Conservation (phyloP, 1,284 basidiomycete genomes). For the Sphagnurus paluster region DNA sequence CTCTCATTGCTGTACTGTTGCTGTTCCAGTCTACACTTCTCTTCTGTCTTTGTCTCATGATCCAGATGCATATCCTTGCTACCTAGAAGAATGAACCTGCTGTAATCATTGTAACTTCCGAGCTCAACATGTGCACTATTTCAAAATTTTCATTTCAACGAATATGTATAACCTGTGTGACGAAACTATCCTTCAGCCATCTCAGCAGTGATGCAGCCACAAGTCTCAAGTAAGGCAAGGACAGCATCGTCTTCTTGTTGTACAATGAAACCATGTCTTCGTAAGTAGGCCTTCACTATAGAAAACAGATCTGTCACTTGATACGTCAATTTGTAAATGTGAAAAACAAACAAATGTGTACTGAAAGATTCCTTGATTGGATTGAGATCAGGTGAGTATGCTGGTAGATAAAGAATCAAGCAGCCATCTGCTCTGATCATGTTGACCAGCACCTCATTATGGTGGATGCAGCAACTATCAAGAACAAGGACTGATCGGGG, state of each 20-base stretch:
- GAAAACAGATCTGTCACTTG: too few species aligned
- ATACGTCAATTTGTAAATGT: background rate
- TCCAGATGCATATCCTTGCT: too few species aligned
- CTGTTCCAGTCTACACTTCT: too few species aligned
- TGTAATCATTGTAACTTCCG: too few species aligned
- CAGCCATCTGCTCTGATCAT: conserved; percentile 12
- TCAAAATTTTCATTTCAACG: too few species aligned
- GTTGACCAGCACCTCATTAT: conserved; percentile 12
- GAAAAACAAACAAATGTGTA: conserved; percentile 2
- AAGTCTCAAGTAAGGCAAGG: conserved; percentile 15
- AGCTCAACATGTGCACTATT: background rate
- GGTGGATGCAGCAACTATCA: conserved; percentile 23
- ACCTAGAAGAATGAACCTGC: too few species aligned
- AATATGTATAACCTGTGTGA: conserved; percentile 22
- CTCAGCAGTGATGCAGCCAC: conserved; percentile 20
- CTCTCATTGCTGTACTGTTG: too few species aligned
- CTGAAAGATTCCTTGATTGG: conserved; percentile 20
- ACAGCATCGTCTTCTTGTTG: conserved; percentile 9
- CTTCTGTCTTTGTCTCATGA: too few species aligned
- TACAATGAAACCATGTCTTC: background rate
- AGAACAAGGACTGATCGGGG: conserved; percentile 19
- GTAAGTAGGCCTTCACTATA: conserved; percentile 17
- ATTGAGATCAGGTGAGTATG: conserved; percentile 17
- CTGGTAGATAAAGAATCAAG: conserved; percentile 11
- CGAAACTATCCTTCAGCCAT: conserved; percentile 19